Base-by-base conservation (phyloP, 2,329 filamentous ascomycete species). In the Aspergillus floridensis region DNA sequence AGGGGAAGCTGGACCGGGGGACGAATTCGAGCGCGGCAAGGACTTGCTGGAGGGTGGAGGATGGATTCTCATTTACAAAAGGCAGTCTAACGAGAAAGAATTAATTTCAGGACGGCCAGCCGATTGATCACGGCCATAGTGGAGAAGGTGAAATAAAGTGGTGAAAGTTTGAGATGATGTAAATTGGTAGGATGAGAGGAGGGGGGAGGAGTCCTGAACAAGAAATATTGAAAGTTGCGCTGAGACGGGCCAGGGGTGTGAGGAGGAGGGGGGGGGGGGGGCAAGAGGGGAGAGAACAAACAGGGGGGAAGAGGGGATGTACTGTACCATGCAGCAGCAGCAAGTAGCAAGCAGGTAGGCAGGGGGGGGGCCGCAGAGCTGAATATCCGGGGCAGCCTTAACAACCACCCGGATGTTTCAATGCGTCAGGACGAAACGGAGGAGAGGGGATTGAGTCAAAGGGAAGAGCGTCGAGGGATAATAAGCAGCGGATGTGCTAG, bases 101-200 rank as follows among this genome's bases (percentile, higher is more conserved):
- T 57, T 59, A 49, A 55, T 53, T 41, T 48, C 46, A 59, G 53
- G 56, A 53, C 60, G 56, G 59, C 50, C 59, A 53, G 53, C 53
- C 44, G 56, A 57, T 53, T 35, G 49, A 61, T n/a, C 49, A 57
- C 24, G 41, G 53, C 41, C 53, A 48, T 46, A 59, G 60, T 61
- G 24, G 49, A 56, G 56, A 52, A 14, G 32, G 41, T 49, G 52
- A 49, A 46, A 46, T 26, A 54, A 44, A 31, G 22, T 14, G 52
- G 24, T 44, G 16, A 6, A 19, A 8, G 38, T n/a, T n/a, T 19
- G 16, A 44, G 16, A 44, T 16, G 7, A 16, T 8, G 38, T 16
- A 44, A 44, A 44, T 19, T 16, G 32, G 32, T 12, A 49, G 44
- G 55, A 57, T 32, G 31, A 12, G n/a, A 38, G 22, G 48, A n/a